Evolutionary conservation across 202 grass and related monocot genomes (phyloP).

Genomic region (Elaeis oleifera): DNA sequence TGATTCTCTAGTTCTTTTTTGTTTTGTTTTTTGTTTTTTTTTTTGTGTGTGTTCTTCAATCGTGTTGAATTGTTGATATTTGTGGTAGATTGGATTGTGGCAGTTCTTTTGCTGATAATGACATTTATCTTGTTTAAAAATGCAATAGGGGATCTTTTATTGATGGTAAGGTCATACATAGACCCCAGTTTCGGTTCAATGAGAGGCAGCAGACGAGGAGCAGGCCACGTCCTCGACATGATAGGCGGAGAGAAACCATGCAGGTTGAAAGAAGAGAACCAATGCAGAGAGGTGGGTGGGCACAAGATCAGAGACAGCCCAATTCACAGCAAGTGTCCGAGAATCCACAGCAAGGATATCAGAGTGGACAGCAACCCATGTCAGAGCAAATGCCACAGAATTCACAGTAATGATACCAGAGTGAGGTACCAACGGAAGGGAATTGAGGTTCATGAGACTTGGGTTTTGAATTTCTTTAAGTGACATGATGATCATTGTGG

Average conservation of each 20-base stretch:
- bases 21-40: no score
- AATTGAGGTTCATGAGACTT: conserved; percentile 11
- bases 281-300: conserved; percentile 38
- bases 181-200: conserved; percentile 67
- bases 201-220: conserved; percentile 69
- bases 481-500: no score
- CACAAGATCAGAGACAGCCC: conserved; percentile 27
- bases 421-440: conserved; percentile 22
- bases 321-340: conserved; percentile 23
- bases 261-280: conserved; percentile 56
- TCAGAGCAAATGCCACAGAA: conserved; percentile 20
- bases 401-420: conserved; percentile 10
- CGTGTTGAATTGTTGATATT: background rate
- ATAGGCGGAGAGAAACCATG: conserved; percentile 51
- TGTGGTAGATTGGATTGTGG: background rate
- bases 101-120: conserved; percentile 2
- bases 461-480: no score
- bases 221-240: conserved; percentile 52
- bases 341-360: conserved; percentile 21
- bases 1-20: no score
- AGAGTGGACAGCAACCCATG: conserved; percentile 17
- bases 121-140: background rate
- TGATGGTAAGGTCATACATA: conserved; percentile 80
- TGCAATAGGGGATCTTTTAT: conserved; percentile 65
- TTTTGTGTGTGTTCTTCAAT: background rate